Conservation (phyloP, 768 basidiomycete genomes). For the Scleroderma citrinum region DNA sequence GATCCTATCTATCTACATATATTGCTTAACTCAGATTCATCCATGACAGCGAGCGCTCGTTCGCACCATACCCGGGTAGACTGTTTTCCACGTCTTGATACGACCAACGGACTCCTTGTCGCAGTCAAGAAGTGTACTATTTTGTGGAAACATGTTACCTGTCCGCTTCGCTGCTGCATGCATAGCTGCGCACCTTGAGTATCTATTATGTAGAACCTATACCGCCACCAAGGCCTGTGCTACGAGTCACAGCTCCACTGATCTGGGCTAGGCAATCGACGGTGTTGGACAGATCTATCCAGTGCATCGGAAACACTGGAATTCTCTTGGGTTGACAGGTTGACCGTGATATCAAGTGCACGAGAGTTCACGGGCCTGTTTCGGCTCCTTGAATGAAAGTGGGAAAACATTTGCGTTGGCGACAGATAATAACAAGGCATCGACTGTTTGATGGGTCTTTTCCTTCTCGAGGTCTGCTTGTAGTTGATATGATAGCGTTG, state of each 20-base stretch:
- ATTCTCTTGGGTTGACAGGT: neutral
- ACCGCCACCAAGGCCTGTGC: neutral
- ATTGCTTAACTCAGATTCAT: neutral
- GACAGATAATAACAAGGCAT: neutral
- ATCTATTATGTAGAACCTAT: neutral
- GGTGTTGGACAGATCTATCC: neutral
- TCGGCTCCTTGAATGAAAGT: neutral
- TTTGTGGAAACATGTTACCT: too few relatives aligned
- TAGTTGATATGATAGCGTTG: neutral
- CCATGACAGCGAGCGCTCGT: neutral
- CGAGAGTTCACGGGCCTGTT: neutral
- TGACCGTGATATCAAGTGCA: too few relatives aligned
- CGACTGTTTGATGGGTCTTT: neutral
- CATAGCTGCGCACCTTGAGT: neutral
- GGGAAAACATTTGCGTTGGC: neutral
- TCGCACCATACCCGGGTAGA: neutral
- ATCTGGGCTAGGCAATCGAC: neutral
- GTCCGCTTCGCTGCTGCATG: neutral
- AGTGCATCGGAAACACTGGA: neutral
- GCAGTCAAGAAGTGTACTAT: too few relatives aligned
- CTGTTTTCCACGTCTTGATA: neutral
- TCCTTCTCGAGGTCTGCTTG: neutral
- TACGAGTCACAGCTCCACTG: neutral
- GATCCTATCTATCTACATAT: neutral
- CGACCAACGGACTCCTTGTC: too few relatives aligned